Conservation (phyloP, 768 basidiomycete genomes). For the Phaffia australis region DNA sequence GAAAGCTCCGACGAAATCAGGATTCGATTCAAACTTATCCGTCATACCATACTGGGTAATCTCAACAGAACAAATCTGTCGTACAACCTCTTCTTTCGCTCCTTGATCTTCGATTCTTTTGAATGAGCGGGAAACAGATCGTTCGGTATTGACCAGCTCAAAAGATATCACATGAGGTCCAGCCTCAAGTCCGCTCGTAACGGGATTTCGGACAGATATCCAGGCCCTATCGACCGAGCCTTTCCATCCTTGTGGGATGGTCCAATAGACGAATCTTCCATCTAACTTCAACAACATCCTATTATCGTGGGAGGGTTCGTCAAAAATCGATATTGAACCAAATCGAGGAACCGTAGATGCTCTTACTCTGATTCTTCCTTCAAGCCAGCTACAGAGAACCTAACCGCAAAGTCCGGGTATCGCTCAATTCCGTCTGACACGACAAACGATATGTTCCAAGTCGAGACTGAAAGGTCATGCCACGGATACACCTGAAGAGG, state of each 20-base stretch:
- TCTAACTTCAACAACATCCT: slow-evolving; percentile 7
- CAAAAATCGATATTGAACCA: not conserved
- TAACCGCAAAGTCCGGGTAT: slow-evolving; percentile 4
- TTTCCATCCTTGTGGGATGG: slow-evolving; percentile 3
- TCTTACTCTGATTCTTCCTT: not conserved
- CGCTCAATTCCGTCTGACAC: not conserved
- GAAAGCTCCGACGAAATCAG: slow-evolving; percentile 55
- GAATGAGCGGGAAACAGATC: not conserved
- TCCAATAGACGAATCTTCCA: not conserved
- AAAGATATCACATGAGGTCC: slow-evolving; percentile 57
- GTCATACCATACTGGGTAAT: slow-evolving; percentile 59
- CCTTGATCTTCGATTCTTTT: slow-evolving; percentile 31
- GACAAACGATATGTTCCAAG: not conserved
- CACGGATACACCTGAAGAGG: slow-evolving; percentile 61
- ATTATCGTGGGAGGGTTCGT: not conserved
- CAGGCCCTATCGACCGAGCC: slow-evolving; percentile 14
- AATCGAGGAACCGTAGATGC: not conserved
- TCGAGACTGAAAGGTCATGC: not conserved
- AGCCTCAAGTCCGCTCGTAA: slow-evolving; percentile 34
- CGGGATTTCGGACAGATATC: slow-evolving; percentile 14
- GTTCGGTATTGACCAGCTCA: slow-evolving; percentile 43
- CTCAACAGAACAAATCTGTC: slow-evolving; percentile 68
- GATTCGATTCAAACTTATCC: slow-evolving; percentile 51
- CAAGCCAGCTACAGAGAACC: slow-evolving; percentile 17
- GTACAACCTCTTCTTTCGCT: slow-evolving; percentile 39